Percentiles rank a stretch among this genome's conserved stretches.
Conservation (phyloP, 495 filamentous ascomycete species). For the Pseudoneurospora amorphoporcata region DNA sequence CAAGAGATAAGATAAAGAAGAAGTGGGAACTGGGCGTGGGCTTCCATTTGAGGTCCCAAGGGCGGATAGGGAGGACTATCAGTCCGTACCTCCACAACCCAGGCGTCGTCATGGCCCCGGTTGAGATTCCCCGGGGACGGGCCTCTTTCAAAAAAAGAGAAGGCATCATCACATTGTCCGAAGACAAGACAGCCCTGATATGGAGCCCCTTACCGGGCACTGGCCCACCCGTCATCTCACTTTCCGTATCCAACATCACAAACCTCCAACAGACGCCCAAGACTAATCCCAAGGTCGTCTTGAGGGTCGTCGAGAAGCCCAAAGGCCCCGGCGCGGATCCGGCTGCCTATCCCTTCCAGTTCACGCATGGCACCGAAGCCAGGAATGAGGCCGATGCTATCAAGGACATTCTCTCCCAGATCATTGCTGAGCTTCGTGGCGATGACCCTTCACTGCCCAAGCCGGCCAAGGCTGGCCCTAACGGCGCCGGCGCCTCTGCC, state of each 20-base stretch:
- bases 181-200: constrained; percentile 58
- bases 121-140: constrained; percentile 55
- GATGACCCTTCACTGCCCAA: constrained; percentile 33
- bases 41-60: neutral
- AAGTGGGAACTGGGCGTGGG: neutral
- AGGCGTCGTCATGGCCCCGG: constrained; percentile 18
- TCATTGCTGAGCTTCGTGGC: constrained; percentile 60
- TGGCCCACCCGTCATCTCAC: constrained; percentile 48
- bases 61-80: neutral
- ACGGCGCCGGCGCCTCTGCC: constrained; percentile 28
- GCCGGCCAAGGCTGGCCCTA: constrained; percentile 22
- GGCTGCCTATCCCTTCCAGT: constrained; percentile 69
- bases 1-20: neutral
- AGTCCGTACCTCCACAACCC: neutral
- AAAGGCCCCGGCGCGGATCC: constrained; percentile 39
- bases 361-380: constrained; percentile 67
- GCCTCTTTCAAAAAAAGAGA: constrained; percentile 95
- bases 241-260: constrained; percentile 65
- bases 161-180: constrained; percentile 64
- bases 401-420: constrained; percentile 66
- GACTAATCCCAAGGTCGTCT: constrained; percentile 71
- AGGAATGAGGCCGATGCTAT: constrained; percentile 74
- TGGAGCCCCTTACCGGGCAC: constrained; percentile 62
- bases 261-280: constrained; percentile 93
- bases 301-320: constrained; percentile 70